phyloP scores from a whole-genome alignment of 768 basidiomycete species.

The Phlebiopsis gigantea region DNA sequence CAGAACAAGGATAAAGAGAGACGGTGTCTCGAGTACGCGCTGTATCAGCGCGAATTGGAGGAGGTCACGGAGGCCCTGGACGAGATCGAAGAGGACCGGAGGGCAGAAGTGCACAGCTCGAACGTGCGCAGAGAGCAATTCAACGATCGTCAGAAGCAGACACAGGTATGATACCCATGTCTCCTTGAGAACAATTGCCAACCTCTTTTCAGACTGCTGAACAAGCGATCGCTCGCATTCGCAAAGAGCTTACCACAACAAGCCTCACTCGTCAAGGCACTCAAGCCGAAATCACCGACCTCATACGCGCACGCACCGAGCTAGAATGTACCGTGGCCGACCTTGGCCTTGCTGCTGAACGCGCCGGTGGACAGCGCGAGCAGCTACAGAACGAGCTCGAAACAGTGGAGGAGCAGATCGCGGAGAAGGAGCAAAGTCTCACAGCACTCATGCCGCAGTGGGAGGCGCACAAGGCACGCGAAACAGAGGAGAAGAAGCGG shows the following conservation, averaged over 20 bases:
- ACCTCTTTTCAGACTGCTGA: constrained; percentile 64
- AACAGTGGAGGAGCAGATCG: constrained; percentile 54
- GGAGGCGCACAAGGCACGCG: constrained; percentile 49
- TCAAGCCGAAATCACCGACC: constrained; percentile 81
- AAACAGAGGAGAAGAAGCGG: constrained; percentile 51
- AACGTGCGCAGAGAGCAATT: constrained; percentile 81
- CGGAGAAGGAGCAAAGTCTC: constrained; percentile 56
- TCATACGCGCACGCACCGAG: constrained; percentile 79
- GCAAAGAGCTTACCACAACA: constrained; percentile 68
- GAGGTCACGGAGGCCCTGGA: constrained; percentile 85
- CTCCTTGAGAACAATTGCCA: neutral
- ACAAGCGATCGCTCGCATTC: constrained; percentile 60
- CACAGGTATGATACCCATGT: constrained; percentile 49
- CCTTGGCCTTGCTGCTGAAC: constrained; percentile 58
- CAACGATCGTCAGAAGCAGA: constrained; percentile 77
- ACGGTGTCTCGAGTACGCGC: constrained; percentile 89
- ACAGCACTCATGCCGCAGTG: constrained; percentile 66
- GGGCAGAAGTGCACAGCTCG: constrained; percentile 76
- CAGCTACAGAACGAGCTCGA: constrained; percentile 62
- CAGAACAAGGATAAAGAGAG: constrained; percentile 94
- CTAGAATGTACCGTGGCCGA: constrained; percentile 81
- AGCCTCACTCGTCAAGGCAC: constrained; percentile 66
- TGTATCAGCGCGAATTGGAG: constrained; percentile 86
- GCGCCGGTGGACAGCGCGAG: constrained; percentile 58
- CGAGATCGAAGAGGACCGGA: constrained; percentile 78